phyloP scores from a whole-genome alignment of 306 rosid species.

The Vicia sativa region DNA sequence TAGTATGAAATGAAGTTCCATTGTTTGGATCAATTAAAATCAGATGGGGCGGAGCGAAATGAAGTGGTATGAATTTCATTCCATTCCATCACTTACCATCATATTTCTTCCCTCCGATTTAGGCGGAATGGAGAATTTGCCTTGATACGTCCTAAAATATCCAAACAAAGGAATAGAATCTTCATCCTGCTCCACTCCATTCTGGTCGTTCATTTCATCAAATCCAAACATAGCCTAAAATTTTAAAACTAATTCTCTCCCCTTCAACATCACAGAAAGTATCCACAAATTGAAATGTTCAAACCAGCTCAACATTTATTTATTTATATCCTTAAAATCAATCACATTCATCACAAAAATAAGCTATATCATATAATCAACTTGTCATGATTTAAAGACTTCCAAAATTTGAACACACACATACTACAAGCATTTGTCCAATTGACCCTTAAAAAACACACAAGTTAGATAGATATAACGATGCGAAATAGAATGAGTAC shows the following conservation, averaged over 20 bases:
- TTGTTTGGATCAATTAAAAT: no score
- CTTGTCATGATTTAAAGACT: not conserved
- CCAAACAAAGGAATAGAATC: no score
- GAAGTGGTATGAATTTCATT: no score
- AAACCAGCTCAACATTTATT: conserved; percentile 1
- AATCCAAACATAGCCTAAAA: not conserved
- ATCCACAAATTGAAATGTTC: conserved; percentile 11
- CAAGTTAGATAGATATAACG: not conserved
- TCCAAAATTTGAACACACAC: conserved; percentile 20
- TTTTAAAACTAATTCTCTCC: not conserved
- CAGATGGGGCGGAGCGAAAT: no score
- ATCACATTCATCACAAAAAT: conserved; percentile 22
- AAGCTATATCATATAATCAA: conserved; percentile 13
- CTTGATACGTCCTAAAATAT: no score
- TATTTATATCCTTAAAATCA: not conserved
- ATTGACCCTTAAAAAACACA: no score
- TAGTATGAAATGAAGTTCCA: no score
- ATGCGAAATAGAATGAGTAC: conserved; percentile 38
- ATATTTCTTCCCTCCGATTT: no score
- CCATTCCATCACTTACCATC: no score
- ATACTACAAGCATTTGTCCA: not conserved
- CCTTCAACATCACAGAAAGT: not conserved
- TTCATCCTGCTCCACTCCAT: no score
- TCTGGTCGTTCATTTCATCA: no score
- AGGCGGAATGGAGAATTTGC: no score